Evolutionary conservation across 805 yeast species (phyloP).

Genomic region (Wickerhamiella sorbophila): DNA sequence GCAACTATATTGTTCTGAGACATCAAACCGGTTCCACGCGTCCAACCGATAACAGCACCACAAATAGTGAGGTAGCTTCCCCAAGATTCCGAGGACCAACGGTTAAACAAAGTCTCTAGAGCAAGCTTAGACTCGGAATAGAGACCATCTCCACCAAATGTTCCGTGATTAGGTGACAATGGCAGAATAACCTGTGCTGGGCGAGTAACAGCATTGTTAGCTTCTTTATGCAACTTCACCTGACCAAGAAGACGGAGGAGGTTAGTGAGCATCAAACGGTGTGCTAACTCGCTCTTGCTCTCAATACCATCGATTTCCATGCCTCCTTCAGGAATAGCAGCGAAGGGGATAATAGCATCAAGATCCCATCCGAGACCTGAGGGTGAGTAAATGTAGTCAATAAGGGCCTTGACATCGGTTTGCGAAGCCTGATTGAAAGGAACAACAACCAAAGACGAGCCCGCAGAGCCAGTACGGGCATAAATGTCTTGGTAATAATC

Average conservation of each 20-base stretch:
- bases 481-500: slow-evolving; percentile 92
- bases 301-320: slow-evolving; percentile 85
- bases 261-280: slow-evolving; percentile 96
- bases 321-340: slow-evolving; percentile 98
- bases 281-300: slow-evolving; percentile 94
- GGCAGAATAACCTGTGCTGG: slow-evolving; percentile 98
- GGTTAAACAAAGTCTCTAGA: slow-evolving; percentile 90
- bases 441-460: slow-evolving; percentile 84
- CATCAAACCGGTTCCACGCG: slow-evolving; percentile 99
- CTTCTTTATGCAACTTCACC: slow-evolving; percentile 69
- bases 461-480: slow-evolving; percentile 83
- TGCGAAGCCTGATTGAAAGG: slow-evolving; percentile 98
- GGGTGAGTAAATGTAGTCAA: slow-evolving; percentile 69
- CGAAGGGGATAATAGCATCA: slow-evolving; percentile 92
- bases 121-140: slow-evolving; percentile 96
- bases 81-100: slow-evolving; percentile 99
- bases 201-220: slow-evolving; percentile 72
- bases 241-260: slow-evolving; percentile 82
- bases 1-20: slow-evolving; percentile 93
- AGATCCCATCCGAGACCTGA: slow-evolving; percentile 86
- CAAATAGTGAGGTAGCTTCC: slow-evolving; percentile 82
- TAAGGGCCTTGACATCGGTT: slow-evolving; percentile 77
- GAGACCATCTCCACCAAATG: slow-evolving; percentile 95
- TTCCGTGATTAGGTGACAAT: slow-evolving; percentile 97
- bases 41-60: slow-evolving; percentile 99